Conservation (phyloP, 2,329 filamentous ascomycete species). For the Diaporthe sp. region DNA sequence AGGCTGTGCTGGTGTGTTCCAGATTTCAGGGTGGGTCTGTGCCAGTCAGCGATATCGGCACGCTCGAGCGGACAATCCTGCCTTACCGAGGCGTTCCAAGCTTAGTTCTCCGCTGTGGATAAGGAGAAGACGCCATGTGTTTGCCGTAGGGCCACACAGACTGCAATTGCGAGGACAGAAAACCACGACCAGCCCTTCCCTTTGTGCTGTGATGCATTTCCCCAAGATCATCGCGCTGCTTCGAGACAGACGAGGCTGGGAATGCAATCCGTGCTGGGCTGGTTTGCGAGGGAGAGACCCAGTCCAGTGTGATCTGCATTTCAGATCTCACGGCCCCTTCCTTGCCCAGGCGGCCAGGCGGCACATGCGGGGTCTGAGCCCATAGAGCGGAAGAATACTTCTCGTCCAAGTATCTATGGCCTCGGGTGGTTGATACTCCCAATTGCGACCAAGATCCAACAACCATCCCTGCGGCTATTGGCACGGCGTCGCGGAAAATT, state of each 20-base stretch:
- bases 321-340: constrained; percentile 24
- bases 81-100: constrained; percentile 19
- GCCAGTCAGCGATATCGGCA: constrained; percentile 38
- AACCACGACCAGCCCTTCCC: neutral
- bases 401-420: constrained; percentile 7
- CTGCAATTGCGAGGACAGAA: neutral
- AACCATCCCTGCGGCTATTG: constrained; percentile 29
- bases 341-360: constrained; percentile 19
- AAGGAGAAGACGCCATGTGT: neutral
- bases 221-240: constrained; percentile 17
- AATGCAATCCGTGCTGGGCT: constrained; percentile 28
- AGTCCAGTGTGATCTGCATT: constrained; percentile 32
- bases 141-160: neutral
- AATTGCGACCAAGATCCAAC: constrained; percentile 16
- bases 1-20: constrained; percentile 4
- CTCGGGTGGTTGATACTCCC: neutral
- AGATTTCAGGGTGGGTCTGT: constrained; percentile 29
- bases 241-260: constrained; percentile 32
- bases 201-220: constrained; percentile 10
- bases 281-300: constrained; percentile 29
- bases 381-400: neutral
- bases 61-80: constrained; percentile 16
- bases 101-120: constrained; percentile 17
- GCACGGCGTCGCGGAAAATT: constrained; percentile 32
- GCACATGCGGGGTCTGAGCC: constrained; percentile 5